Evolutionary conservation across 345 rosid genomes (phyloP).

Genomic region (Mangifera indica): DNA sequence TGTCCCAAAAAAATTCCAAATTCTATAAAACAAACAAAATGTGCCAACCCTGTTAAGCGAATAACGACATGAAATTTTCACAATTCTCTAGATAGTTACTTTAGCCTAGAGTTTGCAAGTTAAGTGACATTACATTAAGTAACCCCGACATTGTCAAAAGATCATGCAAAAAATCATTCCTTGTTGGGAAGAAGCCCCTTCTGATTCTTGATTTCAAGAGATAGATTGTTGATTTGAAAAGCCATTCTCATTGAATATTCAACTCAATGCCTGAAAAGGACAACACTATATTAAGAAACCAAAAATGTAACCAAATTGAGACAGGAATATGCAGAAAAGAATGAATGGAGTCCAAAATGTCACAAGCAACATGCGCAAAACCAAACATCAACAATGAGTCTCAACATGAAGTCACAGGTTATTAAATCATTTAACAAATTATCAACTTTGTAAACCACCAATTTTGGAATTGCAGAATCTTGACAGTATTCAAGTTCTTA

Average conservation of each 20-base stretch:
- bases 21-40: neutral
- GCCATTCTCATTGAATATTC: constrained; percentile 23
- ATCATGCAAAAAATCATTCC: constrained; percentile 62
- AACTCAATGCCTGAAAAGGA: constrained; percentile 44
- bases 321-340: neutral
- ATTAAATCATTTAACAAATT: neutral
- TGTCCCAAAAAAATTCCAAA: neutral
- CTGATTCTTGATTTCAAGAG: constrained; percentile 39
- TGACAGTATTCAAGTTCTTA: neutral
- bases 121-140: constrained; percentile 63
- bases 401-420: neutral
- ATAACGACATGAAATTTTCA: neutral
- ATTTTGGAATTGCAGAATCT: neutral
- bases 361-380: neutral
- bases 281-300: constrained; percentile 27
- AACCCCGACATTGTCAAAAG: constrained; percentile 85
- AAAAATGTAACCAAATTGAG: constrained; percentile 11
- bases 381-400: neutral
- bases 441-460: neutral
- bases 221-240: constrained; percentile 27
- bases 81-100: neutral
- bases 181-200: constrained; percentile 32
- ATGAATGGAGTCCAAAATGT: neutral
- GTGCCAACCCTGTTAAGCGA: neutral
- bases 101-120: constrained; percentile 13